Conservation (phyloP, 176 grass and related monocot genomes). For the Luzula sylvatica region DNA sequence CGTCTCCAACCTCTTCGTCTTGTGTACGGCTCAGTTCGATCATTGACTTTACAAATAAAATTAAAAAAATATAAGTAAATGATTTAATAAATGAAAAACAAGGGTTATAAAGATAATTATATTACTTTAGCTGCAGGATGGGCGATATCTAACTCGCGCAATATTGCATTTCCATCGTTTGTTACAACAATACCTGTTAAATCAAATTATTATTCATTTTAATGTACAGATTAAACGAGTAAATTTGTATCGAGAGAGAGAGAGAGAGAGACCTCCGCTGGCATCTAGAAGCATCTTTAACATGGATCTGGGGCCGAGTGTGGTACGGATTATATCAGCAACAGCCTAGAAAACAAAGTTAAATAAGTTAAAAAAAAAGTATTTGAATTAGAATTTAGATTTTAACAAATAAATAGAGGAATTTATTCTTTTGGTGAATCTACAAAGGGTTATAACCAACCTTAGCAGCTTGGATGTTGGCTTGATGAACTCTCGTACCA, state of each 20-base stretch:
- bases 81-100: not conserved
- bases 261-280: constrained; percentile 39
- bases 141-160: constrained; percentile 89
- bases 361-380: not conserved
- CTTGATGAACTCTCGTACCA: constrained; percentile 70
- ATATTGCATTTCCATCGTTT: constrained; percentile 95
- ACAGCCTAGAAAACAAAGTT: constrained; percentile 54
- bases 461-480: constrained; percentile 92
- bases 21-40: constrained; percentile 98
- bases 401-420: not conserved
- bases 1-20: constrained; percentile 99
- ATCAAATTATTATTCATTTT: not conserved
- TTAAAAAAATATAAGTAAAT: not conserved
- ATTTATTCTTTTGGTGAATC: no score
- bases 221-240: not conserved
- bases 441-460: constrained; percentile 18
- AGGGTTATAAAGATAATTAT: not conserved
- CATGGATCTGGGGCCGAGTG: constrained; percentile 93
- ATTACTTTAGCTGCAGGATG: constrained; percentile 94
- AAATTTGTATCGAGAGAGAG: no score
- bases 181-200: constrained; percentile 84
- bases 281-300: constrained; percentile 99
- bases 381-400: not conserved
- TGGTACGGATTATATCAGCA: constrained; percentile 91
- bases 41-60: constrained; percentile 57